Conservation (phyloP, 768 basidiomycete genomes). For the Lactifluus volemus region DNA sequence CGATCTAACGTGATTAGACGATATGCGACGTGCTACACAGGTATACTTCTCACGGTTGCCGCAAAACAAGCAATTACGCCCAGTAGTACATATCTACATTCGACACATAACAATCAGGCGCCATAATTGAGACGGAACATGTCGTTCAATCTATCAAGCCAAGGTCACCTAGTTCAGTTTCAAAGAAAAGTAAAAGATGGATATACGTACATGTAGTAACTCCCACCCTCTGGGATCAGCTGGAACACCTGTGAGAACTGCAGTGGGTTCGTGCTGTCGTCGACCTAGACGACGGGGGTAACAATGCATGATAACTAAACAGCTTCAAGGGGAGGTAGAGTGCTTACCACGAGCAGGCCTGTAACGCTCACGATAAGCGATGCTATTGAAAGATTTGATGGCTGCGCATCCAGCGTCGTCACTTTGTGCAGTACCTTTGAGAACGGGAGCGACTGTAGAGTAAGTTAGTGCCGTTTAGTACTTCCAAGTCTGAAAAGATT, state of each 20-base stretch:
- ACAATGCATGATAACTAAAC: neutral
- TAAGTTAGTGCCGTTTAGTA: neutral
- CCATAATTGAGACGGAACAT: slow-evolving; percentile 88
- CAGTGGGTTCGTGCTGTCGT: slow-evolving; percentile 70
- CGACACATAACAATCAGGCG: slow-evolving; percentile 22
- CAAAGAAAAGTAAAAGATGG: neutral
- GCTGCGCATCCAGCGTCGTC: slow-evolving; percentile 81
- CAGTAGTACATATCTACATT: slow-evolving; percentile 6
- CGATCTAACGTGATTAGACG: neutral
- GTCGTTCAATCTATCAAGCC: slow-evolving; percentile 58
- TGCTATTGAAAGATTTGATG: slow-evolving; percentile 49
- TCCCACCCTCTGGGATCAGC: slow-evolving; percentile 61
- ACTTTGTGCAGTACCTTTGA: slow-evolving; percentile 72
- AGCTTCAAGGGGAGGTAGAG: neutral
- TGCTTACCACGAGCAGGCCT: slow-evolving; percentile 65
- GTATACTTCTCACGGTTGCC: slow-evolving; percentile 7
- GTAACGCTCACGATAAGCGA: slow-evolving; percentile 80
- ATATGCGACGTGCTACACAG: neutral
- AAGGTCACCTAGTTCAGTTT: neutral
- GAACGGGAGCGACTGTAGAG: slow-evolving; percentile 59
- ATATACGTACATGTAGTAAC: slow-evolving; percentile 75
- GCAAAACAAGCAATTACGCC: neutral
- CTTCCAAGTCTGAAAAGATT: slow-evolving; percentile 4
- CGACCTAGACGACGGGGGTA: slow-evolving; percentile 46
- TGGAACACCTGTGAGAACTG: slow-evolving; percentile 93